A percentile compares a stretch with the other conserved stretches of the same genome.
phyloP scores from a whole-genome alignment of 2,329 filamentous ascomycete genomes.

The Cladosporium halotolerans region DNA sequence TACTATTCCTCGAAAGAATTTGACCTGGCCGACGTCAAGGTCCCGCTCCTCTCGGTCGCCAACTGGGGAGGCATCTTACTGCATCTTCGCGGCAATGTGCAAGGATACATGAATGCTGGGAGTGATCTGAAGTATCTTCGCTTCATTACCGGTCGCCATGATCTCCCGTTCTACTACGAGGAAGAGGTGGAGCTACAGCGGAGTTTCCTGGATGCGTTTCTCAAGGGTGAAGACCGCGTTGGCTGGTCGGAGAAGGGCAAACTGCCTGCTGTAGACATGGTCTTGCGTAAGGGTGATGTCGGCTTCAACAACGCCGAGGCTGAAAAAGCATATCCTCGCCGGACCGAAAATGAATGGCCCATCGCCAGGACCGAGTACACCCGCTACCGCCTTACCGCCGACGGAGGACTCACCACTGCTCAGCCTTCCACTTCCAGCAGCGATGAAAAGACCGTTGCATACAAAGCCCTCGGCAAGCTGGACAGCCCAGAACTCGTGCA shows the following conservation, averaged over 20 bases:
- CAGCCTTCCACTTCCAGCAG: not conserved
- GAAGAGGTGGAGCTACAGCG: constrained; percentile 63
- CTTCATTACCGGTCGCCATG: constrained; percentile 64
- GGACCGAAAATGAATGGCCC: constrained; percentile 60
- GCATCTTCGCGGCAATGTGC: constrained; percentile 62
- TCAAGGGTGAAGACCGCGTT: constrained; percentile 58
- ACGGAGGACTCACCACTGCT: constrained; percentile 32
- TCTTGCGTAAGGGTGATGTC: constrained; percentile 59
- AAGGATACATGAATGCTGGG: constrained; percentile 58
- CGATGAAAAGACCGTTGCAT: constrained; percentile 34
- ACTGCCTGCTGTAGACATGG: constrained; percentile 53
- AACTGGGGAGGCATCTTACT: constrained; percentile 68
- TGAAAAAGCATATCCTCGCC: constrained; percentile 50
- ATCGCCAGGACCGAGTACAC: constrained; percentile 60
- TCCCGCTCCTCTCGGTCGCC: constrained; percentile 60
- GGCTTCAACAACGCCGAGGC: constrained; percentile 59
- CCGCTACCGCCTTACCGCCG: constrained; percentile 52
- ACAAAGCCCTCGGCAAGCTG: constrained; percentile 54
- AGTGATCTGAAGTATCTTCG: constrained; percentile 63
- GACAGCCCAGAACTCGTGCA: constrained; percentile 47
- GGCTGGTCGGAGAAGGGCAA: constrained; percentile 57
- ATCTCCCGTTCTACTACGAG: constrained; percentile 65
- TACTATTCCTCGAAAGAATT: constrained; percentile 64
- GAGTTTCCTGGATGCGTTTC: constrained; percentile 64
- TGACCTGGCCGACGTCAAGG: constrained; percentile 57